These are phyloP conservation scores for Solanum chiquidenum DNA, from an alignment of 257 asterid species.

Conservation along the genomic window DNA sequence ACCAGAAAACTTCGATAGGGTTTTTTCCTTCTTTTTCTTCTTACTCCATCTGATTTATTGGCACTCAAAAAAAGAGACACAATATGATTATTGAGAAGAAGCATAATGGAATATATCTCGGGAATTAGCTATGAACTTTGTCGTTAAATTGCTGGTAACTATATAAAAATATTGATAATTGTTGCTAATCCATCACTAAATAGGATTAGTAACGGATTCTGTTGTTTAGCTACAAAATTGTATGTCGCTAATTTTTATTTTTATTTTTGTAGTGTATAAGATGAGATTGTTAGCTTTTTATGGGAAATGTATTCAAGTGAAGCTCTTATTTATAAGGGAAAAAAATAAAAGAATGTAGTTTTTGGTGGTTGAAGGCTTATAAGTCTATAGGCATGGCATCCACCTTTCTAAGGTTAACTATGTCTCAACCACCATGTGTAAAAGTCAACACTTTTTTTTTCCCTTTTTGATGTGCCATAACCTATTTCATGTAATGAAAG, in stretches of 20 bases:
- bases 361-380: not conserved
- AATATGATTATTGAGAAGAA: not conserved
- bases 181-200: not conserved
- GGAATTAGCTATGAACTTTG: not conserved
- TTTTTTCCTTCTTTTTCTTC: not conserved
- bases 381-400: not conserved
- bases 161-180: not conserved
- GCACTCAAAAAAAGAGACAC: not conserved
- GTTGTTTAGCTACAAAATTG: not conserved
- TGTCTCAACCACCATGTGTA: not conserved
- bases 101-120: not conserved
- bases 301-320: not conserved
- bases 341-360: not conserved
- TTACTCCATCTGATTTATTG: not conserved
- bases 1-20: not conserved
- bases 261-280: not conserved
- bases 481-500: not conserved
- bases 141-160: not conserved
- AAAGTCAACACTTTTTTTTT: too few species aligned
- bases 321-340: not conserved
- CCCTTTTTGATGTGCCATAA: not conserved
- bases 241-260: not conserved
- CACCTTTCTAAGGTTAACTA: not conserved
- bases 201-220: not conserved
- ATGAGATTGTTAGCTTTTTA: not conserved